Conservation (phyloP, 2,329 filamentous ascomycete species). For the Tolypocladium album region DNA sequence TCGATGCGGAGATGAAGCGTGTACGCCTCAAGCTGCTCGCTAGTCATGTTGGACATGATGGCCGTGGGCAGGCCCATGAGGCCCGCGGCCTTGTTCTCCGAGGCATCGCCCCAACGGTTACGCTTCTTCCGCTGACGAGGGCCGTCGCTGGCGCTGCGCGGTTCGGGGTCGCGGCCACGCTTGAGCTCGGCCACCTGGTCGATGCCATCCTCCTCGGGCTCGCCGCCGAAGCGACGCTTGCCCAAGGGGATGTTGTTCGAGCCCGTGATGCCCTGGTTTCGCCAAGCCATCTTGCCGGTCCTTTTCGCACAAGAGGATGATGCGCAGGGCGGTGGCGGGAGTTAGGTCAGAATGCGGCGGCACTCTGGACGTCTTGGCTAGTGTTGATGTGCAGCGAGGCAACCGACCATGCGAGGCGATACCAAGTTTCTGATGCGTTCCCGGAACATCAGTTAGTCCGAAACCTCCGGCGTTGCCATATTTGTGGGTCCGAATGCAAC, state of each 20-base stretch:
- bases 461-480: too few species aligned
- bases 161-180: constrained; percentile 86
- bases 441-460: not conserved
- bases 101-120: constrained; percentile 94
- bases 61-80: constrained; percentile 95
- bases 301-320: not conserved
- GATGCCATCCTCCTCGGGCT: constrained; percentile 27
- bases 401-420: not conserved
- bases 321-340: not conserved
- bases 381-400: not conserved
- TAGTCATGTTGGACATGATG: constrained; percentile 96
- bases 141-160: constrained; percentile 60
- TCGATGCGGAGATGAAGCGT: constrained; percentile 94
- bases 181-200: constrained; percentile 46
- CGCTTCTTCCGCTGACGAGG: constrained; percentile 91
- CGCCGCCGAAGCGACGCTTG: constrained; percentile 67
- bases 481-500: too few species aligned
- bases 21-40: constrained; percentile 95
- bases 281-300: constrained; percentile 50
- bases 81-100: constrained; percentile 96
- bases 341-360: not conserved
- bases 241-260: constrained; percentile 97
- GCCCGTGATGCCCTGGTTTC: constrained; percentile 78
- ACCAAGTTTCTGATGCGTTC: not conserved
- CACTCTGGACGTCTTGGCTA: not conserved